Evolutionary conservation across 345 rosid genomes (phyloP).

Genomic region (Syzygium aromaticum): DNA sequence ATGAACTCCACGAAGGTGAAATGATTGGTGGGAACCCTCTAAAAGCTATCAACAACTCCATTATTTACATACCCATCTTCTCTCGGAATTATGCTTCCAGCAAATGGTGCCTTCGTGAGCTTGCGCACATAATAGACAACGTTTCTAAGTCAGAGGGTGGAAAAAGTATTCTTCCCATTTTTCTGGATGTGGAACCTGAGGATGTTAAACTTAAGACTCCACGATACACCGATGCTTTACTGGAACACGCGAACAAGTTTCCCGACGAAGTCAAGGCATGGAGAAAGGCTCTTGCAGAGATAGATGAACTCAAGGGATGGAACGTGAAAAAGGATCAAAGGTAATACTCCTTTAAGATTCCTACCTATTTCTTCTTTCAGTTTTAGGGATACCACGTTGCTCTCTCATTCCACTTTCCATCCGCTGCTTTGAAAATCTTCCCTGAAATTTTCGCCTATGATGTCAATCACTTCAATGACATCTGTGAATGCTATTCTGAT

Average conservation of each 20-base stretch:
- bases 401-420: neutral
- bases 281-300: neutral
- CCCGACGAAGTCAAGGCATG: neutral
- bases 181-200: too few species aligned
- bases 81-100: neutral
- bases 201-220: too few species aligned
- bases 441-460: neutral
- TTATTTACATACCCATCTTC: neutral
- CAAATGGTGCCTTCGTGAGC: neutral
- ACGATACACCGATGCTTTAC: too few species aligned
- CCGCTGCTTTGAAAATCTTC: neutral
- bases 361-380: too few species aligned
- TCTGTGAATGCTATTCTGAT: too few species aligned
- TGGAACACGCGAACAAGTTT: too few species aligned
- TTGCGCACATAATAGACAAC: neutral
- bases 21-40: neutral
- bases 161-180: neutral
- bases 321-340: neutral
- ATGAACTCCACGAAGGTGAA: fast-evolving
- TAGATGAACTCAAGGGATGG: neutral
- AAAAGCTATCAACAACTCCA: neutral
- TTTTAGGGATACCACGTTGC: neutral
- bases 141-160: too few species aligned
- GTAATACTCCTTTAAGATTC: neutral
- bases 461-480: too few species aligned